Percentiles rank a stretch among this genome's conserved stretches.
These are phyloP conservation scores for Tricholoma sp. DNA, from an alignment of 768 basidiomycete species.

Conservation along the genomic window DNA sequence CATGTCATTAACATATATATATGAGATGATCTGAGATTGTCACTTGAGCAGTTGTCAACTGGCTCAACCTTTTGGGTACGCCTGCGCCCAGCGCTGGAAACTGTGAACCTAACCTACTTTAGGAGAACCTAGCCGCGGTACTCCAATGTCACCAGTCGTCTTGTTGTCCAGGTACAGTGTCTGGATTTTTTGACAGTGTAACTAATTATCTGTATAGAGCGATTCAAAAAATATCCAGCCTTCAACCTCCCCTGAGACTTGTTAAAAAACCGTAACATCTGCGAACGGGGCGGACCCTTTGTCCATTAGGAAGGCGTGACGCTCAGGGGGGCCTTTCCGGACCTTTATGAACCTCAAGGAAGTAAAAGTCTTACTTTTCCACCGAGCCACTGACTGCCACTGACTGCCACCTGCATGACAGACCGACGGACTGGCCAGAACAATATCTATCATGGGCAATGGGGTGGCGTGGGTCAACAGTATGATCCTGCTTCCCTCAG, in stretches of 20 bases:
- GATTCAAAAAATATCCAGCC: conserved; percentile 13
- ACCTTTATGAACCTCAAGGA: conserved; percentile 23
- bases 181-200: conserved; percentile 18
- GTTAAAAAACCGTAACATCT: conserved; percentile 17
- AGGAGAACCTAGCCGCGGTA: conserved; percentile 9
- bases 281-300: conserved; percentile 23
- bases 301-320: conserved; percentile 18
- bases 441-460: conserved; percentile 26
- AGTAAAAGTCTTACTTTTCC: conserved; percentile 9
- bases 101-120: conserved; percentile 13
- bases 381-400: conserved; percentile 3
- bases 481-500: conserved; percentile 20
- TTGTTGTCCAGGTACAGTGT: conserved; percentile 16
- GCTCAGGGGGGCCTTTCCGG: conserved; percentile 15
- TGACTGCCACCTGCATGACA: conserved; percentile 19
- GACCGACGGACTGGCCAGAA: conserved; percentile 28
- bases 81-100: background rate
- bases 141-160: conserved; percentile 5
- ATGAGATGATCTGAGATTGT: conserved; percentile 15
- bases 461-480: conserved; percentile 28
- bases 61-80: background rate
- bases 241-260: conserved; percentile 9
- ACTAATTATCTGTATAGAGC: conserved; percentile 16
- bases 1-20: background rate
- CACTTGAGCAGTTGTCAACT: background rate